Percentiles rank a stretch among this genome's conserved stretches.
phyloP scores from a whole-genome alignment of 2,329 filamentous ascomycete species.

The Orbilia oligospora region DNA sequence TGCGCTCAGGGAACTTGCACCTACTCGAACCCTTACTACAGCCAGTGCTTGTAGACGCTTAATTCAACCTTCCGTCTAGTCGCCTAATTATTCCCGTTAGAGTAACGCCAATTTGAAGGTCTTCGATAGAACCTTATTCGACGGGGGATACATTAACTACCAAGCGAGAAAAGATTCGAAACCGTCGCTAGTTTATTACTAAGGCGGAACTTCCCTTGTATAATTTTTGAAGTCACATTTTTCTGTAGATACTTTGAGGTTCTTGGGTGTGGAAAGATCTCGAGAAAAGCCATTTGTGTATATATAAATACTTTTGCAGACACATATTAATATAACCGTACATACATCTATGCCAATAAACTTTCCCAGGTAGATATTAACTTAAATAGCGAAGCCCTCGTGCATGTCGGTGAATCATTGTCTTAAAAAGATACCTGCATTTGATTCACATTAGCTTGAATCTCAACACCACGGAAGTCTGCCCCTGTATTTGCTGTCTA shows the following conservation, averaged over 20 bases:
- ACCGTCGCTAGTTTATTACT: neutral
- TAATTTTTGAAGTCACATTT: neutral
- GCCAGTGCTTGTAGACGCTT: conserved; percentile 62
- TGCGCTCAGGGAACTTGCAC: conserved; percentile 65
- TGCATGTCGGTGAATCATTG: neutral
- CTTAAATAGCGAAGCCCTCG: neutral
- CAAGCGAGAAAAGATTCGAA: neutral
- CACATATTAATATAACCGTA: conserved; percentile 8
- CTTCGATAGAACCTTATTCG: neutral
- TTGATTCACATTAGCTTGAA: neutral
- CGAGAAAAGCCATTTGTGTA: conserved; percentile 29
- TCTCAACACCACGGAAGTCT: no score
- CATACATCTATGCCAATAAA: conserved; percentile 4
- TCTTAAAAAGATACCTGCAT: neutral
- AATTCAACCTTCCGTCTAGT: neutral
- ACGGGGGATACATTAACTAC: neutral
- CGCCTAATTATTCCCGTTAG: neutral
- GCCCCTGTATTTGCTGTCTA: neutral
- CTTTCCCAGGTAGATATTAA: neutral
- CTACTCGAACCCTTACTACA: conserved; percentile 64
- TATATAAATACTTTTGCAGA: conserved; percentile 4
- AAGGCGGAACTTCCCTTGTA: neutral
- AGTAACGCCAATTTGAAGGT: neutral
- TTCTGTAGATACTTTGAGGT: conserved; percentile 21
- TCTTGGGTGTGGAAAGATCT: neutral